Evolutionary conservation across 164 flowering plant species (phyloP).

Genomic region (Macadamia integrifolia): DNA sequence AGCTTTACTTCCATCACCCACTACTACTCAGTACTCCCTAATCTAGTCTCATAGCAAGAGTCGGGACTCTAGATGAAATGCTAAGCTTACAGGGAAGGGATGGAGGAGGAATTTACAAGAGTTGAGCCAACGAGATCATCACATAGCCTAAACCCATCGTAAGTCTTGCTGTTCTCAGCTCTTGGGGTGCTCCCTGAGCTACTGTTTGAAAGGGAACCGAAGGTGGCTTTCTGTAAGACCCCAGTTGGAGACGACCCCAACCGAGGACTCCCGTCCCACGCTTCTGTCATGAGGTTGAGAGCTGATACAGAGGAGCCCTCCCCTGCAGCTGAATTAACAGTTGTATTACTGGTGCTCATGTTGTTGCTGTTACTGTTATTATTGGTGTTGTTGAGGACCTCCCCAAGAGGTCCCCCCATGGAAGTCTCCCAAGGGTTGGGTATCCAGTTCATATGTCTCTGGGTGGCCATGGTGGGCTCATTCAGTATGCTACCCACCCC

Average conservation of each 20-base stretch:
- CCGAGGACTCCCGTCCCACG: constrained; percentile 53
- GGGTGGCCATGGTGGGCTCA: constrained; percentile 29
- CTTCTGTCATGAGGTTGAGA: constrained; percentile 56
- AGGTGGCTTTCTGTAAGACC: constrained; percentile 58
- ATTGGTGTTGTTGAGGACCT: constrained; percentile 51
- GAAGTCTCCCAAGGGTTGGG: constrained; percentile 67
- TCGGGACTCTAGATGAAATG: too few species aligned
- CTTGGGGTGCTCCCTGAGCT: constrained; percentile 82
- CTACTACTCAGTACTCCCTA: too few species aligned
- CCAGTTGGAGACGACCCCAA: constrained; percentile 73
- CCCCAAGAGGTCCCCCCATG: constrained; percentile 88
- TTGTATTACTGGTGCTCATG: too few species aligned
- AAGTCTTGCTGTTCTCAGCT: constrained; percentile 30
- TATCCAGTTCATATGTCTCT: constrained; percentile 49
- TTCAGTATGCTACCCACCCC: constrained; percentile 35
- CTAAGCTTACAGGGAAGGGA: constrained; percentile 26
- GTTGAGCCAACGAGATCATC: constrained; percentile 22
- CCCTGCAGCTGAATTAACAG: background rate
- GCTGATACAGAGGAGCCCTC: constrained; percentile 29
- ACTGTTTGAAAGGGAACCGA: constrained; percentile 72
- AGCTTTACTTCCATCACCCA: too few species aligned
- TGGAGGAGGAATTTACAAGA: constrained; percentile 30
- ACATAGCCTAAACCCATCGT: constrained; percentile 9
- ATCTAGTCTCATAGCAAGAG: too few species aligned
- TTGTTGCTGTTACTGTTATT: constrained; percentile 2